These are phyloP conservation scores for Puccinia sorghi DNA, from an alignment of 1,284 basidiomycete genomes.

Conservation along the genomic window DNA sequence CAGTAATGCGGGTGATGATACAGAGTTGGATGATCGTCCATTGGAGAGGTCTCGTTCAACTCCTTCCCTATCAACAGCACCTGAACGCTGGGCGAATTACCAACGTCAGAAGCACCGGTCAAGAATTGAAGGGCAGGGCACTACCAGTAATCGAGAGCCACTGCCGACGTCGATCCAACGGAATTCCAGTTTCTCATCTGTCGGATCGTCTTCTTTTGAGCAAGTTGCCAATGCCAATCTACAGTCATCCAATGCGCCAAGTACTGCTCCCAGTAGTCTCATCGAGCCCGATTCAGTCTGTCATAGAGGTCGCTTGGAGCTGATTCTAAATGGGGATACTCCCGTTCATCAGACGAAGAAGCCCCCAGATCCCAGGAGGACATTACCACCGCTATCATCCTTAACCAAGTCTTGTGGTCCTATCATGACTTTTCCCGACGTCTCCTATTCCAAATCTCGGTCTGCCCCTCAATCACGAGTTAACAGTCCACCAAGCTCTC, in stretches of 20 bases:
- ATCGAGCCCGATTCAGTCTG: constrained; percentile 6
- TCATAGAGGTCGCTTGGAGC: constrained; percentile 30
- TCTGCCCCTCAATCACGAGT: constrained; percentile 41
- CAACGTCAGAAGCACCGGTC: constrained; percentile 8
- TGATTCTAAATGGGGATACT: constrained; percentile 41
- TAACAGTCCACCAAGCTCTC: constrained; percentile 44
- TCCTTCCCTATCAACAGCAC: constrained; percentile 31
- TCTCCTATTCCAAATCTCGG: constrained; percentile 27
- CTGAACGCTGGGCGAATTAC: constrained; percentile 23
- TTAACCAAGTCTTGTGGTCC: constrained; percentile 21
- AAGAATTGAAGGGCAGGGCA: background rate
- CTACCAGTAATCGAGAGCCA: background rate
- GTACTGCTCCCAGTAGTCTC: constrained; percentile 21
- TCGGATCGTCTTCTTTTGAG: constrained; percentile 23
- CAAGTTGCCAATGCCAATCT: background rate
- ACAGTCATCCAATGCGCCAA: constrained; percentile 4
- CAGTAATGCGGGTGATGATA: background rate
- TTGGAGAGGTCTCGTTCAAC: constrained; percentile 27
- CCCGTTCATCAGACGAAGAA: background rate
- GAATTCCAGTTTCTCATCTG: constrained; percentile 16
- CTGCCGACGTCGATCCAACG: constrained; percentile 8
- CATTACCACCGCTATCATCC: constrained; percentile 40
- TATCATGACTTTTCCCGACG: constrained; percentile 24
- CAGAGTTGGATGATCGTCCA: constrained; percentile 16
- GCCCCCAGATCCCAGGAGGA: background rate